phyloP scores from a whole-genome alignment of 164 flowering plant species.

The Sedum album region DNA sequence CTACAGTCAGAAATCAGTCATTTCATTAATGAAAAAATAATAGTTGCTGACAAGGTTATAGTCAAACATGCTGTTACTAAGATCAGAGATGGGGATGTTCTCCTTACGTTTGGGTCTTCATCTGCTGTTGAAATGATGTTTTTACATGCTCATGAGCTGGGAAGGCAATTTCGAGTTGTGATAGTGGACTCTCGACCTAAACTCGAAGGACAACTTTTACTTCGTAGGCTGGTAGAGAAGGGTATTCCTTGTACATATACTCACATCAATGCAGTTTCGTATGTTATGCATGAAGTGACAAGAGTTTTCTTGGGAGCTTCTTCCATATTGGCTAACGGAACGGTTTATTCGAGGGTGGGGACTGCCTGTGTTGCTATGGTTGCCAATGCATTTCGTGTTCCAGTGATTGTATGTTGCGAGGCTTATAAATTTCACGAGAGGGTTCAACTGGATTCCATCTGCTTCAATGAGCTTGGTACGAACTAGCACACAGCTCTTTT shows the following conservation, averaged over 20 bases:
- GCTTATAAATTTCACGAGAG: slow-evolving; percentile 92
- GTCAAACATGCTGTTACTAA: slow-evolving; percentile 85
- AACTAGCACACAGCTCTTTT: not conserved
- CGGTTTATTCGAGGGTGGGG: slow-evolving; percentile 89
- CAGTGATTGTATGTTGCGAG: slow-evolving; percentile 85
- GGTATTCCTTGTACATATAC: slow-evolving; percentile 84
- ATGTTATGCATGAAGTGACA: slow-evolving; percentile 93
- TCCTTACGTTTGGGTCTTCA: slow-evolving; percentile 77
- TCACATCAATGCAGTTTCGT: slow-evolving; percentile 82
- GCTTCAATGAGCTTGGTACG: slow-evolving; percentile 88
- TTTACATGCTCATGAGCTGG: slow-evolving; percentile 75
- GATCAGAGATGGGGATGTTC: slow-evolving; percentile 86
- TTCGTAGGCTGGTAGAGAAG: slow-evolving; percentile 64
- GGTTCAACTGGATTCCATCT: slow-evolving; percentile 94
- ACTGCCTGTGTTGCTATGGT: slow-evolving; percentile 94
- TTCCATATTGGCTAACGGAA: slow-evolving; percentile 82
- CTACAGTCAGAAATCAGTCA: slow-evolving; percentile 63
- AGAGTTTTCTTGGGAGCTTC: slow-evolving; percentile 80
- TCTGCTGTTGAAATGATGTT: slow-evolving; percentile 80
- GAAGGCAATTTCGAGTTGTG: slow-evolving; percentile 76
- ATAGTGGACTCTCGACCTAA: slow-evolving; percentile 92
- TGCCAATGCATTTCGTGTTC: slow-evolving; percentile 82
- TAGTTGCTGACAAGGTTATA: slow-evolving; percentile 75
- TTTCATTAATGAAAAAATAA: slow-evolving; percentile 74
- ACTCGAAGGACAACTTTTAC: slow-evolving; percentile 69